Conservation (phyloP, 805 yeast genomes). For the Isabelozyma gotoi region DNA sequence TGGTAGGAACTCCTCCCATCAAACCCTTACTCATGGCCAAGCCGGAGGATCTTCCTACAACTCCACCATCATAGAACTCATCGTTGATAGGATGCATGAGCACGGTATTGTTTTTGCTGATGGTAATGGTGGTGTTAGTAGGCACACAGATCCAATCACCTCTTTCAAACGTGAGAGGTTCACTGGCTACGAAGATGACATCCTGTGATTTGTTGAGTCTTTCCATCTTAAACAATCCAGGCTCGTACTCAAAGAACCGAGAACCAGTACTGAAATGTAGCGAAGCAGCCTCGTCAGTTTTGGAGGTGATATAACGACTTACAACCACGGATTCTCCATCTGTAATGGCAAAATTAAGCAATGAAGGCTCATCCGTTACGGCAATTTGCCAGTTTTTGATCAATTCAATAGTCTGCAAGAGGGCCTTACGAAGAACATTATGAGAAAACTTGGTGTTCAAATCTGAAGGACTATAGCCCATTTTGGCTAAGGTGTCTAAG, state of each 20-base stretch:
- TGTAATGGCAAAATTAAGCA: conserved; percentile 91
- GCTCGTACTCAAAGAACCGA: conserved; percentile 82
- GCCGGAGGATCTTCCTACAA: conserved; percentile 69
- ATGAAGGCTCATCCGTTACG: conserved; percentile 63
- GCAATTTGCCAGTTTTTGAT: conserved; percentile 80
- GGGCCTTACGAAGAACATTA: conserved; percentile 60
- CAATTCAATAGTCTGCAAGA: conserved; percentile 68
- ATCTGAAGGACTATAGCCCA: conserved; percentile 71
- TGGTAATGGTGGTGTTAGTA: conserved; percentile 81
- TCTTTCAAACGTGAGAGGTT: conserved; percentile 93
- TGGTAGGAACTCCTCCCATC: conserved; percentile 84
- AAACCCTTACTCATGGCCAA: conserved; percentile 90
- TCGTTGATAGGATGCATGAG: conserved; percentile 88
- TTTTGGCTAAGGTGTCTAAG: conserved; percentile 67
- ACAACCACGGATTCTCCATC: conserved; percentile 88
- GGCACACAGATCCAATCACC: conserved; percentile 98
- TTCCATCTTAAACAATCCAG: conserved; percentile 93
- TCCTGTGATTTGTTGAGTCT: conserved; percentile 89
- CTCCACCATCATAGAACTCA: conserved; percentile 75
- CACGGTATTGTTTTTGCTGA: conserved; percentile 76
- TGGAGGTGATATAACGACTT: conserved; percentile 83
- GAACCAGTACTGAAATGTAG: conserved; percentile 93
- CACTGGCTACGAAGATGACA: conserved; percentile 95
- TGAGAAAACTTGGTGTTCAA: conserved; percentile 43
- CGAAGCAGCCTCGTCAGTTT: conserved; percentile 94